Evolutionary conservation across 139 green algal genomes (phyloP), one percentile per base, ranked within the genome.

Genomic region (Bryopsis sp.): DNA sequence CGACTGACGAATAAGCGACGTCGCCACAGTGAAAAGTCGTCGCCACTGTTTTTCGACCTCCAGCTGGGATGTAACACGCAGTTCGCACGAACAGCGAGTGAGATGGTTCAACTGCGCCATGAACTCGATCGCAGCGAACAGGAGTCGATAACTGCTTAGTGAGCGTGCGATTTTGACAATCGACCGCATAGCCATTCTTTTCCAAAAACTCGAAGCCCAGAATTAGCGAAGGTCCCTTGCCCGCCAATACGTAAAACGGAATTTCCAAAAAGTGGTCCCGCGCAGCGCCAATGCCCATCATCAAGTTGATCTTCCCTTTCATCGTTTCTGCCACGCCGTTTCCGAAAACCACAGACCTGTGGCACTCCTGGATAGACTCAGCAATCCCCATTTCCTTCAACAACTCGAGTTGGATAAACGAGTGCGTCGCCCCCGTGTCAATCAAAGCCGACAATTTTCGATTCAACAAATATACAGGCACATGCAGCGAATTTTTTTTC

Each of bases 221-320:
- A 39, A 65, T 65, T 7, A 65, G 58, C 39, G 58, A 7, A 7
- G 58, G 58, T 24, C 58, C 58, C 43, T 65, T 65, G 11, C 58
- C 58, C 15, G 11, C n/a, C 8, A 65, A 11, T 39, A 65, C 58
- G 26, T n/a, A n/a, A n/a, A n/a, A n/a, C n/a, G n/a, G n/a, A 39
- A 65, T 47, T 65, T 31, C 58, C 15, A 47, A 31, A 7, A 65
- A n/a, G 4, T 31, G 29, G 31, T 65, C 39, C 11, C 8, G 7
- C 24, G 39, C 28, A 24, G 15, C 58, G 6, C 43, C 24, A 26
- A 65, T 43, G 31, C 19, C n/a, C 5, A 43, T 33, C 5, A 47
- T 22, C 58, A 65, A 6, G 7, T 5, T 39, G 8, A 65, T 5
- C 29, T 43, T 65, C 24, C 58, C 58, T 6, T 22, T 26, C 3